A percentile compares a stretch with the other conserved stretches of the same genome.
Evolutionary conservation across 768 basidiomycete species (phyloP).

Genomic region (Leccinum disarticulatum): DNA sequence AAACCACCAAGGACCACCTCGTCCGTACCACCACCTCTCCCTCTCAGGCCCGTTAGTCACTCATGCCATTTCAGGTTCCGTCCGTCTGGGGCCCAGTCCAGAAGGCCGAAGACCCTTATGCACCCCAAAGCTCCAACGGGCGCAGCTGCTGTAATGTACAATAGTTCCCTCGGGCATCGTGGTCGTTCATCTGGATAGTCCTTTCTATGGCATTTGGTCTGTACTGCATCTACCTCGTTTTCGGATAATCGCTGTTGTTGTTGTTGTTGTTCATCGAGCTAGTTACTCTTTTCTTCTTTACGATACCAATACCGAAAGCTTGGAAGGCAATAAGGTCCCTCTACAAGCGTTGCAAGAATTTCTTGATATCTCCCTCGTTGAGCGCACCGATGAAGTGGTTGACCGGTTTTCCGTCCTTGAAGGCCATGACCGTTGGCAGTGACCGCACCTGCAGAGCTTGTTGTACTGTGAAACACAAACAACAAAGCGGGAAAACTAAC

Average conservation of each 20-base stretch:
- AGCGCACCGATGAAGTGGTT: conserved; percentile 63
- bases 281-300: conserved; percentile 8
- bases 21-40: conserved; percentile 36
- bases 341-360: conserved; percentile 46
- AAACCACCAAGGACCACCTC: conserved; percentile 69
- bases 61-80: conserved; percentile 61
- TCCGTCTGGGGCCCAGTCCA: conserved; percentile 97
- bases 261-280: conserved; percentile 10
- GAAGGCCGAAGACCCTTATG: conserved; percentile 91
- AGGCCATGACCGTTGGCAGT: conserved; percentile 80
- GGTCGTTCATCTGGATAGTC: neutral
- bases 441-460: conserved; percentile 54
- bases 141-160: conserved; percentile 60
- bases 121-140: conserved; percentile 58
- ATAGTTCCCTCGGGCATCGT: conserved; percentile 29
- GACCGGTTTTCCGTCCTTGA: conserved; percentile 60
- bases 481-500: conserved; percentile 27
- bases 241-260: conserved; percentile 6
- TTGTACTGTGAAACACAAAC: neutral
- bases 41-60: conserved; percentile 7
- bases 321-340: neutral
- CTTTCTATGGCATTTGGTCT: conserved; percentile 11
- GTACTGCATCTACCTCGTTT: conserved; percentile 14
- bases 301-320: conserved; percentile 14
- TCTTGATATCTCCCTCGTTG: conserved; percentile 41